These are phyloP conservation scores for Casuarina glauca DNA, from an alignment of 306 rosid genomes.

Conservation along the genomic window DNA sequence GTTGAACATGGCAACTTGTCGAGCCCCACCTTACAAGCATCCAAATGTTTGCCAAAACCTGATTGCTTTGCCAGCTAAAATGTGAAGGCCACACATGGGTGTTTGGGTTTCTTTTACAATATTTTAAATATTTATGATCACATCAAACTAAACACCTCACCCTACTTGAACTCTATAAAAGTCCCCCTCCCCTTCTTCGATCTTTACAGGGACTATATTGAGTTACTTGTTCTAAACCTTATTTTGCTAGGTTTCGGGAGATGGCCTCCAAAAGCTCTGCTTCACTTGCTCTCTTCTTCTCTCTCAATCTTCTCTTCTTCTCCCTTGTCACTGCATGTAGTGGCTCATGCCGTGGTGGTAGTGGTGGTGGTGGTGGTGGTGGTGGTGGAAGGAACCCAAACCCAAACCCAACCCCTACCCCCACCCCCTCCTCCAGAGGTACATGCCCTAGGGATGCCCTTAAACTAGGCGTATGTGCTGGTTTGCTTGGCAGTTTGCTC, in stretches of 20 bases:
- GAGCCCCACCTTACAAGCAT: constrained; percentile 25
- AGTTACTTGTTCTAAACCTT: background rate
- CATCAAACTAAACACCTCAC: constrained; percentile 1
- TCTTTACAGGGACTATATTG: background rate
- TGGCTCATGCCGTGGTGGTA: constrained; percentile 25
- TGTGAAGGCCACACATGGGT: constrained; percentile 38
- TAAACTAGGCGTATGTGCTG: constrained; percentile 63
- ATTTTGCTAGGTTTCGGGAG: constrained; percentile 16
- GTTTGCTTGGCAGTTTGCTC: constrained; percentile 55
- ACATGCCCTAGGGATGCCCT: constrained; percentile 67
- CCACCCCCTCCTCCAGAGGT: background rate
- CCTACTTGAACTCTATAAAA: constrained; percentile 39
- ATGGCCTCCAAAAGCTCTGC: constrained; percentile 64
- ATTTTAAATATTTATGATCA: background rate
- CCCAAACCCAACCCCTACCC: too few relatives aligned
- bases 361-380: too few relatives aligned
- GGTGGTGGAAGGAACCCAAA: too few relatives aligned
- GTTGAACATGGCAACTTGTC: constrained; percentile 19
- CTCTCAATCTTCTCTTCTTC: constrained; percentile 69
- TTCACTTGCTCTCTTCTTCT: constrained; percentile 65
- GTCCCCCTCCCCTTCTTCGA: background rate
- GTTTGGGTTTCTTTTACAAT: background rate
- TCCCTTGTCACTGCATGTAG: constrained; percentile 56
- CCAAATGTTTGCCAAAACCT: constrained; percentile 32
- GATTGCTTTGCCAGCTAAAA: constrained; percentile 48